Evolutionary conservation across 169 alveolate species (phyloP).

Genomic region (Perkinsus olseni): DNA sequence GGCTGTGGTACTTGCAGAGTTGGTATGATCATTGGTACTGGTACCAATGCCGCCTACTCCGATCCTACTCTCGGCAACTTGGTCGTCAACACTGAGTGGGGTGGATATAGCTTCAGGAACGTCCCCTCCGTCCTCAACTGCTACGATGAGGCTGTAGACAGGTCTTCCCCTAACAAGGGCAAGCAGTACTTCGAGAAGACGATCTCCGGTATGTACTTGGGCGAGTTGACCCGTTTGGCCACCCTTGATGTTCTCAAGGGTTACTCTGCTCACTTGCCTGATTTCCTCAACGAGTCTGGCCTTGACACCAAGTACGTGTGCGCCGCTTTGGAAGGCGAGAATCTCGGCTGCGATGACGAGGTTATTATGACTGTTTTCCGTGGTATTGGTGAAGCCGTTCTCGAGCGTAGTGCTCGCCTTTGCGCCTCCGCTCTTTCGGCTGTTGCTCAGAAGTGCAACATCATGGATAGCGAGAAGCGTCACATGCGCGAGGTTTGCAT

Average conservation of each 20-base stretch:
- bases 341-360: not conserved
- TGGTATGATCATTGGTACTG: conserved; percentile 34
- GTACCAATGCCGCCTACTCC: conserved; percentile 26
- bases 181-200: conserved; percentile 29
- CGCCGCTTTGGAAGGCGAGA: not conserved
- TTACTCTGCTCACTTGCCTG: not conserved
- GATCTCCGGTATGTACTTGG: conserved; percentile 28
- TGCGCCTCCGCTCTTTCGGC: not conserved
- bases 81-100: conserved; percentile 30
- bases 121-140: conserved; percentile 23
- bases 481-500: not conserved
- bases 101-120: conserved; percentile 17
- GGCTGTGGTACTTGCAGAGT: not conserved
- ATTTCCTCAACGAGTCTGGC: not conserved
- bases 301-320: not conserved
- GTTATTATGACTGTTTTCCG: not conserved
- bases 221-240: conserved; percentile 22
- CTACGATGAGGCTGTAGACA: conserved; percentile 5
- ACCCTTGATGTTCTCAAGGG: conserved; percentile 11
- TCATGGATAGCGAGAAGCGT: not conserved
- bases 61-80: conserved; percentile 16
- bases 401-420: not conserved
- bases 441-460: not conserved
- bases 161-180: conserved; percentile 22
- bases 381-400: not conserved